Evolutionary conservation across 768 basidiomycete species (phyloP).

Genomic region (Suillus fuscotomentosus): DNA sequence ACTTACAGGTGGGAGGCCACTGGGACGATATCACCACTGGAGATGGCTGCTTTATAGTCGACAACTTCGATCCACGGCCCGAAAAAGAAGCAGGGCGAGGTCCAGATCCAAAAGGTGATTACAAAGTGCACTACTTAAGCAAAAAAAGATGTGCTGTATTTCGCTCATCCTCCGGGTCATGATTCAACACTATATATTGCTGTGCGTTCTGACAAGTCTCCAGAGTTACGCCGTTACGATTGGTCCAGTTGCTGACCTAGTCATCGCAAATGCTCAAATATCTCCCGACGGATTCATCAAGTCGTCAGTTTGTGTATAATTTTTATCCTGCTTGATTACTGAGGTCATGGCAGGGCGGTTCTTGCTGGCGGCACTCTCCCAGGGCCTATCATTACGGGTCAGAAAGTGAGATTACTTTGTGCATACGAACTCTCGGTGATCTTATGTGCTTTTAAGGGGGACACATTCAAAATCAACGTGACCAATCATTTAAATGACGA

Average conservation of each 20-base stretch:
- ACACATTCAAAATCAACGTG: background rate
- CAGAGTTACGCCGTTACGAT: background rate
- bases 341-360: background rate
- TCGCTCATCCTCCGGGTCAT: background rate
- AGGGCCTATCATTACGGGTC: background rate
- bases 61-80: background rate
- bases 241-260: background rate
- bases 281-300: background rate
- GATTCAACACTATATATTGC: background rate
- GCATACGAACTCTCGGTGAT: background rate
- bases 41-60: background rate
- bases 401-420: background rate
- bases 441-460: background rate
- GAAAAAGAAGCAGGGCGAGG: background rate
- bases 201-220: background rate
- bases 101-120: background rate
- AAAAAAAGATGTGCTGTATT: background rate
- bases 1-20: background rate
- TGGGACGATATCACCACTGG: background rate
- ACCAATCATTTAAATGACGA: background rate
- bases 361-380: background rate
- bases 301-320: background rate
- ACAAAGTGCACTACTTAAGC: background rate
- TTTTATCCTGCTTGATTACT: background rate
- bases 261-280: background rate